Evolutionary conservation across 1,284 basidiomycete genomes (phyloP).

Genomic region (Rhodofomes roseus): DNA sequence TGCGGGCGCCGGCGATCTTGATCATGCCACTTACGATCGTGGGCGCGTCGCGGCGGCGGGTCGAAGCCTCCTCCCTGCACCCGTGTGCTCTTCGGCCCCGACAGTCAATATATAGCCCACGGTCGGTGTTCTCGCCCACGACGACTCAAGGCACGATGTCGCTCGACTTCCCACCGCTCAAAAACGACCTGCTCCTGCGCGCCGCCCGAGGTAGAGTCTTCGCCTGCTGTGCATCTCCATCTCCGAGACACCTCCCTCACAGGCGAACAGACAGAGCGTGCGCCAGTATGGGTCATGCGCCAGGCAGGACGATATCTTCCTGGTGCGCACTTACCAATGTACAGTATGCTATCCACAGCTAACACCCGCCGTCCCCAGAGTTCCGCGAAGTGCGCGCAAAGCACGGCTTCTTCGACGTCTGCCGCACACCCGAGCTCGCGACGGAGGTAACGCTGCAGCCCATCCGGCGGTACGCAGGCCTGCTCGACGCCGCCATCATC

Average conservation of each 20-base stretch:
- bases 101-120: too few relatives aligned
- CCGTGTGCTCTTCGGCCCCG: too few relatives aligned
- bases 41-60: not conserved
- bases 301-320: constrained; percentile 96
- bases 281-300: constrained; percentile 99
- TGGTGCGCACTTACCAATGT: constrained; percentile 48
- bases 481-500: constrained; percentile 92
- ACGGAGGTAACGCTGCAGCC: constrained; percentile 89
- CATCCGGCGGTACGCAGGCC: constrained; percentile 78
- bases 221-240: not conserved
- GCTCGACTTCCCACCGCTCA: constrained; percentile 63
- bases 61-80: not conserved
- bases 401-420: constrained; percentile 93
- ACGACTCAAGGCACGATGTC: constrained; percentile 2
- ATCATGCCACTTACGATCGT: not conserved
- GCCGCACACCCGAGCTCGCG: constrained; percentile 83
- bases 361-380: constrained; percentile 44
- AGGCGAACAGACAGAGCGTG: constrained; percentile 87
- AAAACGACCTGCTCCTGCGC: constrained; percentile 87
- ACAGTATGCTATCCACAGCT: not conserved
- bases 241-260: constrained; percentile 7
- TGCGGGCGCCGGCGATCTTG: constrained; percentile 6
- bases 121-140: not conserved
- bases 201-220: constrained; percentile 70
- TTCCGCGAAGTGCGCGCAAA: constrained; percentile 80